phyloP scores from a whole-genome alignment of 2,329 filamentous ascomycete genomes.

The Talaromyces amestolkiae region DNA sequence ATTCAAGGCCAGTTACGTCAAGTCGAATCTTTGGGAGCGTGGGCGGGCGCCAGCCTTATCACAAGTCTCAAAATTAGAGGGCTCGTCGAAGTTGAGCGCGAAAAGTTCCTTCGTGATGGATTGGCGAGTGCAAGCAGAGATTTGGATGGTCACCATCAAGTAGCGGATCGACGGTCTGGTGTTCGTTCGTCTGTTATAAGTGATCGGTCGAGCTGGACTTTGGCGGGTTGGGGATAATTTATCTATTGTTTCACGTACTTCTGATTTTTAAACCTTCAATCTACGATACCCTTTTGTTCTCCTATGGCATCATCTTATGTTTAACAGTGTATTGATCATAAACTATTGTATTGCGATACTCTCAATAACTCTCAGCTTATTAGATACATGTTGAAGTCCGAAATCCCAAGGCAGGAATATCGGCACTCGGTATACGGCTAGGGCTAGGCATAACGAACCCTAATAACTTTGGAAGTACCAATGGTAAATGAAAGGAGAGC shows the following conservation, averaged over 20 bases:
- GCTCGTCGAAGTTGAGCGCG: constrained; percentile 62
- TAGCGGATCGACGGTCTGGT: constrained; percentile 39
- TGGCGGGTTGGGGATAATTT: constrained; percentile 47
- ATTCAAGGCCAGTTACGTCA: constrained; percentile 48
- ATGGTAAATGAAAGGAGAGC: not conserved
- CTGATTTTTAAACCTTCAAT: not conserved
- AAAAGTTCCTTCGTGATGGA: constrained; percentile 57
- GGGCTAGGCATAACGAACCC: not conserved
- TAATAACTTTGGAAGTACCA: not conserved
- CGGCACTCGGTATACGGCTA: not conserved
- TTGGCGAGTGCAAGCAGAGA: constrained; percentile 48
- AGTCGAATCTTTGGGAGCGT: constrained; percentile 61
- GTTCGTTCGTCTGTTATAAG: constrained; percentile 30
- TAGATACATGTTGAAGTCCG: not conserved
- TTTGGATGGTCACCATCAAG: constrained; percentile 33
- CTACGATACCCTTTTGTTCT: constrained; percentile 17
- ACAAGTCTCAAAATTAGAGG: constrained; percentile 59
- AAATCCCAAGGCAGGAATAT: not conserved
- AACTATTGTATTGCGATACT: not conserved
- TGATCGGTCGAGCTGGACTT: constrained; percentile 50
- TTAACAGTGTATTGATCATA: not conserved
- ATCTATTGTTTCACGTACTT: not conserved
- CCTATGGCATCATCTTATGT: not conserved
- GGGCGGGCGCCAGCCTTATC: constrained; percentile 63
- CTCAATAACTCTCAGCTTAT: not conserved